Evolutionary conservation across 805 yeast species (phyloP), one percentile per base, ranked within the genome.

Genomic region (Wickerhamomyces ciferrii): DNA sequence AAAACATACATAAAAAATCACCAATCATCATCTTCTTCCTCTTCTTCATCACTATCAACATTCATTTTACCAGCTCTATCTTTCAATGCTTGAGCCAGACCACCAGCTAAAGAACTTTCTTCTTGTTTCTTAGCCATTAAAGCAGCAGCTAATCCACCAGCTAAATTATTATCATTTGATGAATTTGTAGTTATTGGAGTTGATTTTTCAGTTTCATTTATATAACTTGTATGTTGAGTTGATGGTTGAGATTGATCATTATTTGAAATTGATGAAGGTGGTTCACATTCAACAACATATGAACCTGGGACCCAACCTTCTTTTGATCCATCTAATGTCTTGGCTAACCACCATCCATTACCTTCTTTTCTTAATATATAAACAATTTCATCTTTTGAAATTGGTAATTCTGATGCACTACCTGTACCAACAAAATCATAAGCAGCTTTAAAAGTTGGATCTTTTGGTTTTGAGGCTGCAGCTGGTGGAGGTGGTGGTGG

Each of bases 271-370:
- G n/a, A n/a, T n/a, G 70, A 65, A 34, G 84, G 79, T 13, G 78
- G 74, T 4, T 66, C 77, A 52, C 78, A 76, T 49, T 78, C 80
- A 19, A 72, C 81, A 59, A 92, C 80, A 62, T 91, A 94, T n/a
- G 91, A 87, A 20, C 94, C 84, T 14, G 99, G 99, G 13, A 94
- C 92, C 99, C 99, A 94, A 5, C 99, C 99, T 63, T 90, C 94
- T 47, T 71, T 77, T 1, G 83, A 60, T 37, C 87, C 94, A 58
- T 85, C 91, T 50, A 84, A 63, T 31, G 80, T 73, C 62, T 85
- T 86, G 10, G 90, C 97, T 48, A 94, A 73, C 56, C 96, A 92
- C 99, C 99, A 94, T 17, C 97, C 96, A 51, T 87, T 91, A 41
- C 83, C 81, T 47, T 84, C 87, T 52, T 84, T 81, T 59, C 78